phyloP scores from a whole-genome alignment of 805 yeast genomes.

The Candida corydali region DNA sequence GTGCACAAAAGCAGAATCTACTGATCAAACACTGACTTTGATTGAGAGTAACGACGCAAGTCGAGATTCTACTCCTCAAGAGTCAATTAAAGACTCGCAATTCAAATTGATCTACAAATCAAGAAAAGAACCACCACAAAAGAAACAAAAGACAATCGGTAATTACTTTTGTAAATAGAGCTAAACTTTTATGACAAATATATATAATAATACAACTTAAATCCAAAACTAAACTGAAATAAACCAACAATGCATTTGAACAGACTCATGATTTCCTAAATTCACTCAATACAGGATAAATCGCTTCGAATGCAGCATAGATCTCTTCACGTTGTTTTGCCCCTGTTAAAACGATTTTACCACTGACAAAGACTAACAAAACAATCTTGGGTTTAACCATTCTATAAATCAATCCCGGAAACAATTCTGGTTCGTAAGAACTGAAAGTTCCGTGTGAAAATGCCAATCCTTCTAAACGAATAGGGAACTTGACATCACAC shows the following conservation, averaged over 20 bases:
- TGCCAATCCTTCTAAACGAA: conserved; percentile 94
- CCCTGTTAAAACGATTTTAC: conserved; percentile 96
- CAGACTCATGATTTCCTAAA: conserved; percentile 67
- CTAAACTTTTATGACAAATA: not conserved
- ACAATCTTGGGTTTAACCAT: conserved; percentile 99
- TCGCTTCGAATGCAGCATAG: conserved; percentile 96
- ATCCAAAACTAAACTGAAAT: not conserved
- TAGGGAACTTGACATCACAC: conserved; percentile 97
- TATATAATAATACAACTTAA: conserved; percentile 1
- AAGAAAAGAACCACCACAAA: conserved; percentile 4
- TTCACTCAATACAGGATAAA: conserved; percentile 96
- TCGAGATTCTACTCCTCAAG: not conserved
- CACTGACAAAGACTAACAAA: conserved; percentile 89
- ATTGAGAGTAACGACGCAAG: not conserved
- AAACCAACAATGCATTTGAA: not conserved
- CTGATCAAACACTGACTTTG: not conserved
- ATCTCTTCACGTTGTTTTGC: conserved; percentile 99
- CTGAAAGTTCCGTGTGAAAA: conserved; percentile 98
- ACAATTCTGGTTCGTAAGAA: conserved; percentile 95
- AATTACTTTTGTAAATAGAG: not conserved
- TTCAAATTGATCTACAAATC: not conserved
- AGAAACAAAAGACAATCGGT: conserved; percentile 1
- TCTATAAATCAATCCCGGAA: conserved; percentile 97
- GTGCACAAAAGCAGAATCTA: not conserved
- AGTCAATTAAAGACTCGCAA: conserved; percentile 7